Evolutionary conservation across 2,329 filamentous ascomycete species (phyloP).

Genomic region (Colletotrichum tabaci): DNA sequence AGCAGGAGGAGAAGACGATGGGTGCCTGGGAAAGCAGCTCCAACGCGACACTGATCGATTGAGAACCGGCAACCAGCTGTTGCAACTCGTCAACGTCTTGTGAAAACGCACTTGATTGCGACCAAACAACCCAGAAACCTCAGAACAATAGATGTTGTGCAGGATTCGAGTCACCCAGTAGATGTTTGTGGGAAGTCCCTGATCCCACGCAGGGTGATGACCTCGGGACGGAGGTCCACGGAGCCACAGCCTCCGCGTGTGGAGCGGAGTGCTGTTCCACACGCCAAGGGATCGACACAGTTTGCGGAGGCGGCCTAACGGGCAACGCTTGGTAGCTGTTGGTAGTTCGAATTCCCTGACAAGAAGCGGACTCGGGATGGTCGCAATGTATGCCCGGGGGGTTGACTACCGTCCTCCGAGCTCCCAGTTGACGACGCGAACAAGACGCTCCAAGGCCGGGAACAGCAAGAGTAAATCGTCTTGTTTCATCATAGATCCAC

Average conservation of each 20-base stretch:
- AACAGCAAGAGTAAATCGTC: too few relatives aligned
- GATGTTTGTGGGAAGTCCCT: not conserved
- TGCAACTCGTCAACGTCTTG: not conserved
- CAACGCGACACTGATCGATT: not conserved
- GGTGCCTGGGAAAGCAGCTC: not conserved
- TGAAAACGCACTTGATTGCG: not conserved
- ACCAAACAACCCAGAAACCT: not conserved
- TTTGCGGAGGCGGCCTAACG: not conserved
- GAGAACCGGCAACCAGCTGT: not conserved
- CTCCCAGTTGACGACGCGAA: too few relatives aligned
- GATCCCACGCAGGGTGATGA: not conserved
- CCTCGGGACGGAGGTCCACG: not conserved
- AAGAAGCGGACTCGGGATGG: too few relatives aligned
- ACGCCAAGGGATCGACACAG: not conserved
- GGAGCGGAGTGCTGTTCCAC: not conserved
- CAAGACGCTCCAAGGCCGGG: too few relatives aligned
- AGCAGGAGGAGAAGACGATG: not conserved
- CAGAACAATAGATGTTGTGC: accelerated
- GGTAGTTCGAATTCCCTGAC: not conserved
- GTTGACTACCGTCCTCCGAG: too few relatives aligned
- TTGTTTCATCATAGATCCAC: too few relatives aligned
- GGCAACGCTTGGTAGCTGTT: not conserved
- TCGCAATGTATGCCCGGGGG: too few relatives aligned
- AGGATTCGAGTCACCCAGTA: too few relatives aligned
- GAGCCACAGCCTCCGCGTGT: constrained; percentile 10